A percentile compares a stretch with the other conserved stretches of the same genome.
These are phyloP conservation scores for Endocalyx cinctus DNA, from an alignment of 2,329 filamentous ascomycete species.

Conservation along the genomic window DNA sequence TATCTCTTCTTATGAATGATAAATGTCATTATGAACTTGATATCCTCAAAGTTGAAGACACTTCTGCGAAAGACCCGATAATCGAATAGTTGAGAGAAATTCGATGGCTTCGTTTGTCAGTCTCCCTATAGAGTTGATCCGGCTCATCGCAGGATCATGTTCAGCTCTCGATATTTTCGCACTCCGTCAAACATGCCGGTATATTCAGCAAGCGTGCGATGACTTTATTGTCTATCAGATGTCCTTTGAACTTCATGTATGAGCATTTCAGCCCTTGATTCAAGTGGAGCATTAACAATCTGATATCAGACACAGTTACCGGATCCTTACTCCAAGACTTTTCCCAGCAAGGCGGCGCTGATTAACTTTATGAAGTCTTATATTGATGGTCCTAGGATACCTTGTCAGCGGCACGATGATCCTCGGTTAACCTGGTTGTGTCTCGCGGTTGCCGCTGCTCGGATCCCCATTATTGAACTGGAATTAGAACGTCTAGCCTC, in stretches of 20 bases:
- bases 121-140: constrained; percentile 10
- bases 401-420: constrained; percentile 9
- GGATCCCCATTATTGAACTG: constrained; percentile 4
- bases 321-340: constrained; percentile 59
- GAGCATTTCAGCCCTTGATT: not conserved
- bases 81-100: too few species aligned
- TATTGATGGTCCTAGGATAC: constrained; percentile 10
- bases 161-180: constrained; percentile 8
- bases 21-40: too few species aligned
- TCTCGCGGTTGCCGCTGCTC: constrained; percentile 11
- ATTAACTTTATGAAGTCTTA: constrained; percentile 11
- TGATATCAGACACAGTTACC: not conserved
- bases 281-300: not conserved
- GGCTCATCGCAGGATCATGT: constrained; percentile 11
- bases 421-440: constrained; percentile 11
- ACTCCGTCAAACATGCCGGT: constrained; percentile 9
- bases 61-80: too few species aligned
- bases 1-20: too few species aligned
- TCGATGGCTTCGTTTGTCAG: constrained; percentile 6
- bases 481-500: constrained; percentile 7
- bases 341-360: constrained; percentile 55
- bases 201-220: constrained; percentile 8
- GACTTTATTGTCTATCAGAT: constrained; percentile 8
- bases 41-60: too few species aligned
- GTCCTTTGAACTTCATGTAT: constrained; percentile 11